Base-by-base conservation (phyloP, 257 asterid genomes). In the Leptodermis oblonga region DNA sequence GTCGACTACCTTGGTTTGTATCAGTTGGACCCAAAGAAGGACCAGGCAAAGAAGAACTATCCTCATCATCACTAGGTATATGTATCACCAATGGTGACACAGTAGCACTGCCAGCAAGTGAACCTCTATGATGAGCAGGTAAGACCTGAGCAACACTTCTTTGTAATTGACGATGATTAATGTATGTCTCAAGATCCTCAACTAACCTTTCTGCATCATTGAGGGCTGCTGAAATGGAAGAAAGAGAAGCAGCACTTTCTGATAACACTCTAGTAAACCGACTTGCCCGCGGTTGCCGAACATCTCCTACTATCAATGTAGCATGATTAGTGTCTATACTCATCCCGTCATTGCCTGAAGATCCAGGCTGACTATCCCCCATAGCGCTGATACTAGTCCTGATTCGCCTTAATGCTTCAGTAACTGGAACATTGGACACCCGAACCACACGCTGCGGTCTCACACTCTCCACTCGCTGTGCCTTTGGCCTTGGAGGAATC, bases 201-300 rank as follows among this genome's bases (percentile, higher is more conserved):
- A 88, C 88, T 18, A 88, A 77, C 78, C 93, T 86, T 66, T 86
- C 93, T 9, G 94, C 93, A 70, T 81, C 78, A 76, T 73, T 89
- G 72, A 87, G 58, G 60, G 90, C 97, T 58, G 96, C 85, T 10
- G 96, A 87, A 60, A 88, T 88, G 37, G 86, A 77, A 72, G 94
- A 79, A 72, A 89, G 89, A 9, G 96, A 89, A 46, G 96, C 86
- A 58, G 90, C 85, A 69, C 86, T 88, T 75, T 92, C 97, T 17
- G 97, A 81, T 59, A 87, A 71, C 4, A 85, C 87, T 73, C 93
- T 86, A 5, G 95, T 83, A 69, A 82, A 82, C 77, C 77, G 90
- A 73, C 82, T 92, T 73, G 89, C 74, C 77, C 86, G 86, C 17
- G 67, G 67, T 20, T 77, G 84, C 8, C 74, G 80, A 9, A 72